Conservation (phyloP, 202 grass and related monocot genomes). For the Brachypodium distachyon region DNA sequence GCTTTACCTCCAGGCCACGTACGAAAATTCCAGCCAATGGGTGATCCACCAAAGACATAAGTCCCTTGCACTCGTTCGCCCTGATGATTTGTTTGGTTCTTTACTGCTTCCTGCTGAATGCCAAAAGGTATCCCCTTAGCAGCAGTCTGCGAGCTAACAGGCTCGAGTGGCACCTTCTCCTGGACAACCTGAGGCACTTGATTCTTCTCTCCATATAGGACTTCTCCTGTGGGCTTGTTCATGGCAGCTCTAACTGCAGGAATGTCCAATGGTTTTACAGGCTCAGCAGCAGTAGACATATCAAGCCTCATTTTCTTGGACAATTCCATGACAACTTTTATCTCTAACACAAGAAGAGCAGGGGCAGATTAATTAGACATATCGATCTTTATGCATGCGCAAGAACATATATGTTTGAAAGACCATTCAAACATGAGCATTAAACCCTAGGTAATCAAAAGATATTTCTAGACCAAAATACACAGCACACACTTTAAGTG, state of each 20-base stretch:
- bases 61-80: constrained; percentile 34
- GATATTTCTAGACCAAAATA: not conserved
- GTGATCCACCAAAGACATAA: constrained; percentile 80
- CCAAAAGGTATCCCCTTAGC: not conserved
- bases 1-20: constrained; percentile 60
- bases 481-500: not conserved
- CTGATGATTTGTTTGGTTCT: constrained; percentile 23
- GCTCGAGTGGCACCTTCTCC: constrained; percentile 6
- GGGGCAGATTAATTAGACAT: not conserved
- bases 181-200: constrained; percentile 10
- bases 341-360: constrained; percentile 34
- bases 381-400: not conserved
- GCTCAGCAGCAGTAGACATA: constrained; percentile 18
- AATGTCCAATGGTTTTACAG: constrained; percentile 19
- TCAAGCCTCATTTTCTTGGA: constrained; percentile 42
- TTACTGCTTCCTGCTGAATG: constrained; percentile 10
- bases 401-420: not conserved
- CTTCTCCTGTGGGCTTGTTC: constrained; percentile 2
- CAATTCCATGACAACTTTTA: constrained; percentile 49
- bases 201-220: constrained; percentile 13
- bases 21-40: constrained; percentile 76
- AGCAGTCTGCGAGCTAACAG: not conserved
- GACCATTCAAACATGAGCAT: not conserved
- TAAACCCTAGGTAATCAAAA: not conserved
- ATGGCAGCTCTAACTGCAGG: not conserved